Evolutionary conservation across 305 asterid genomes (phyloP).

Genomic region (Fraxinus angustifolia): DNA sequence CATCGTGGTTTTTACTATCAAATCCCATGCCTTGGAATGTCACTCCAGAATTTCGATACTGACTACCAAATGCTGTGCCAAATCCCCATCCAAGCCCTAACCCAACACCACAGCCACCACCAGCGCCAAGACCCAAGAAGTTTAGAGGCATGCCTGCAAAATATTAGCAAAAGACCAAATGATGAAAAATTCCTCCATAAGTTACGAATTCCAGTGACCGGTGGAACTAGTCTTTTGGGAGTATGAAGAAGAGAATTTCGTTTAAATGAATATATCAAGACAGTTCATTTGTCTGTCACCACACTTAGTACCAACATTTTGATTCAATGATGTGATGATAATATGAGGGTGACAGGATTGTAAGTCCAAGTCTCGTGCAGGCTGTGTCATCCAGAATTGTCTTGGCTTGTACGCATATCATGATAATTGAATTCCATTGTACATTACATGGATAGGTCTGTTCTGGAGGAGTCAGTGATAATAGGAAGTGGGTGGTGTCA

Average conservation of each 20-base stretch:
- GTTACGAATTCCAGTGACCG: not conserved
- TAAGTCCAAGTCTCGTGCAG: not conserved
- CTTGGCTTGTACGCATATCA: not conserved
- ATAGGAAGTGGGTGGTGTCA: not conserved
- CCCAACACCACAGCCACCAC: slow-evolving; percentile 93
- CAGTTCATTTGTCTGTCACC: not conserved
- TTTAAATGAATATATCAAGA: not conserved
- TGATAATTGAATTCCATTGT: not conserved
- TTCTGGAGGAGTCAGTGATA: not conserved
- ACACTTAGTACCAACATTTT: not conserved
- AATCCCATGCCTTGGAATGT: slow-evolving; percentile 60
- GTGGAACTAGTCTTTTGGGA: not conserved
- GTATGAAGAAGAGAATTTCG: not conserved
- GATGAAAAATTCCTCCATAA: not conserved
- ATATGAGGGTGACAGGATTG: not conserved
- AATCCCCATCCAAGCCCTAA: slow-evolving; percentile 94
- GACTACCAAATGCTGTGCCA: slow-evolving; percentile 76
- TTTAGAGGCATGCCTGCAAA: slow-evolving; percentile 71
- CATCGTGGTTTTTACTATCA: slow-evolving; percentile 29
- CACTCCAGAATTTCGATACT: slow-evolving; percentile 64
- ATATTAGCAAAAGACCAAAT: not conserved
- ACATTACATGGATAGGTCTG: not conserved
- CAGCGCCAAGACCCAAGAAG: slow-evolving; percentile 78
- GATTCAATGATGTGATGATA: not conserved
- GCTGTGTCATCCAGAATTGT: not conserved